A percentile compares a stretch with the other conserved stretches of the same genome.
phyloP scores from a whole-genome alignment of 495 filamentous ascomycete genomes.

The Aspergillus panamensis region DNA sequence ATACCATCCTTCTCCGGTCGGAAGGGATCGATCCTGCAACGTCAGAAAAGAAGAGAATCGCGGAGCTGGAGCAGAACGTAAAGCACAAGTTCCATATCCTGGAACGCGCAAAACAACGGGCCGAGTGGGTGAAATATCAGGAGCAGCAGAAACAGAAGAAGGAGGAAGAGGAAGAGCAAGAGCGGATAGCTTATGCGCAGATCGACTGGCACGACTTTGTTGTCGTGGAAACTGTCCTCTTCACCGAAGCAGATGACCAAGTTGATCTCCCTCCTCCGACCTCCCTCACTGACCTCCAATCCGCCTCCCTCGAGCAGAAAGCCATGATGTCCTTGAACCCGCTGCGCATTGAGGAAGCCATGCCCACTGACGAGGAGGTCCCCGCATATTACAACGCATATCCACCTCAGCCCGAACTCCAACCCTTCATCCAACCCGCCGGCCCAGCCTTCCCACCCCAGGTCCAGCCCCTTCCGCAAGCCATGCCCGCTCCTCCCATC shows the following conservation, averaged over 20 bases:
- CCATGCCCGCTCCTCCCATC: slow-evolving; percentile 26
- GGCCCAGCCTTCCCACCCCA: slow-evolving; percentile 38
- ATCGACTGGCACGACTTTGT: slow-evolving; percentile 99
- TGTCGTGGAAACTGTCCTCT: slow-evolving; percentile 92
- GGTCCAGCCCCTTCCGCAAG: slow-evolving; percentile 33
- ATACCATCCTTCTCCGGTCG: slow-evolving; percentile 69
- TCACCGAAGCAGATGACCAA: slow-evolving; percentile 85
- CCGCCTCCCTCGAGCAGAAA: slow-evolving; percentile 90
- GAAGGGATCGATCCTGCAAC: slow-evolving; percentile 68
- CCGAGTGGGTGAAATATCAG: slow-evolving; percentile 81
- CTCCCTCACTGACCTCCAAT: slow-evolving; percentile 84
- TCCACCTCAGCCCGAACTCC: slow-evolving; percentile 31
- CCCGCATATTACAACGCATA: slow-evolving; percentile 56
- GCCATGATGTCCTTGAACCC: slow-evolving; percentile 81
- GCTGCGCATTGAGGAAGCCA: slow-evolving; percentile 90
- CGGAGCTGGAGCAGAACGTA: slow-evolving; percentile 72
- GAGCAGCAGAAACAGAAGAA: slow-evolving; percentile 84
- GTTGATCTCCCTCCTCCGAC: slow-evolving; percentile 84
- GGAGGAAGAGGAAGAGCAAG: slow-evolving; percentile 82
- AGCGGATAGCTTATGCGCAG: slow-evolving; percentile 78
- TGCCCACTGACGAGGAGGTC: slow-evolving; percentile 72
- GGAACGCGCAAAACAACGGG: slow-evolving; percentile 73
- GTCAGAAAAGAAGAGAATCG: slow-evolving; percentile 63
- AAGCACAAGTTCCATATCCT: slow-evolving; percentile 77
- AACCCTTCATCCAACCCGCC: slow-evolving; percentile 13